Base-by-base conservation (phyloP, 2,329 filamentous ascomycete genomes). In the Trichoderma lentiforme region DNA sequence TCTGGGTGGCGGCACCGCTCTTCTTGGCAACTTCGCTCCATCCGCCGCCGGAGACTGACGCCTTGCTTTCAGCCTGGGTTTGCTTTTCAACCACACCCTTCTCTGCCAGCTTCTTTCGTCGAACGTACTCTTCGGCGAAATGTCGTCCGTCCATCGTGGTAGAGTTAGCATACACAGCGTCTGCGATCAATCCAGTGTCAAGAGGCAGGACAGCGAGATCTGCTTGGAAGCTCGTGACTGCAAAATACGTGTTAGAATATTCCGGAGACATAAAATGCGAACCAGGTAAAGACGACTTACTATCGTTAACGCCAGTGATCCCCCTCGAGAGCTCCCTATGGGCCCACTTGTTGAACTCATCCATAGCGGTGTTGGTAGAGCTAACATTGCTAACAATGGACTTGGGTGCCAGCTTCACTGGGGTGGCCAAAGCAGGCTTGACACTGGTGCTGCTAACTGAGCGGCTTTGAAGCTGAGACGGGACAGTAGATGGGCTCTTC, bases 11-110 rank as follows among this genome's bases (percentile, higher is more conserved):
- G 63, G 80, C 80, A 71, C 84, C 83, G 63, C 92, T 92, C 86
- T 98, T 98, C 90, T 98, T 98, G 1, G 96, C 96, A 67, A 99
- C 96, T 83, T 98, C 96, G 76, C 88, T 97, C 96, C 96, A 99
- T 24, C 95, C 95, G 70, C 93, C 91, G 30, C 86, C 84, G 30
- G 83, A 78, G 64, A 82, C 74, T 81, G 84, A 73, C 77, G 81
- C 71, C 78, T 86, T 79, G 74, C 84, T 86, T 3, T 89, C 87
- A 64, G 83, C 86, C 62, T 88, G 85, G 18, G 89, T 86, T 70
- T 92, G 89, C 77, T 93, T 91, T 80, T 94, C 92, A 21, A 97
- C 86, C 53, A 98, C 88, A 51, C 96, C 96, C 84, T 95, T 96
- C 76, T 98, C 95, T 0, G 96, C 95, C 1, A 97, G 89, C 86